A percentile compares a stretch with the other conserved stretches of the same genome.
phyloP scores from a whole-genome alignment of 768 basidiomycete species.

The Rhodosporidiobolus sp. region DNA sequence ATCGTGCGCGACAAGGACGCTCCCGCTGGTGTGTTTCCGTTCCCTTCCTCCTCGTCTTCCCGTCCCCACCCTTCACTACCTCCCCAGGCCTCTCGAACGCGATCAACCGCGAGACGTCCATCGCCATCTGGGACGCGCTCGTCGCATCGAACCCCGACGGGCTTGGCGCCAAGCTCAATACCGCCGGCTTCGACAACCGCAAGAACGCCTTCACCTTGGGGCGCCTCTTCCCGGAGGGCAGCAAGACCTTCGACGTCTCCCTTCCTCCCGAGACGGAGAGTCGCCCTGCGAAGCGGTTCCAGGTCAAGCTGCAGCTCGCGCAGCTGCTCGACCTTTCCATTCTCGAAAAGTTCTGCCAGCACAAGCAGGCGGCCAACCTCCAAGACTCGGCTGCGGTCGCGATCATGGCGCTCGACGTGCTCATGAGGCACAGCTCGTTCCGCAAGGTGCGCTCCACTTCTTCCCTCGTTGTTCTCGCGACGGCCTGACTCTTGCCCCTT shows the following conservation, averaged over 20 bases:
- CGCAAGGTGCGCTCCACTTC: too few relatives aligned
- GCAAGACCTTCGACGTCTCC: slow-evolving; percentile 15
- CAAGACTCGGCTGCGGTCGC: slow-evolving; percentile 18
- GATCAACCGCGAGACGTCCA: slow-evolving; percentile 13
- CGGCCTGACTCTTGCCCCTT: too few relatives aligned
- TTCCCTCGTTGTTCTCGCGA: too few relatives aligned
- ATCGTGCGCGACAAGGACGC: not conserved
- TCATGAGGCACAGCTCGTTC: slow-evolving; percentile 28
- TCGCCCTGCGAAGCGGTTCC: slow-evolving; percentile 13
- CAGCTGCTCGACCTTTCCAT: slow-evolving; percentile 27
- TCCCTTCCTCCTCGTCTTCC: too few relatives aligned
- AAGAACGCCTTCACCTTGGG: slow-evolving; percentile 28
- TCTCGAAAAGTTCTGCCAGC: slow-evolving; percentile 8
- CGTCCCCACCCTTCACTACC: too few relatives aligned
- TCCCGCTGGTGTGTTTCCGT: not conserved
- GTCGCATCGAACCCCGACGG: slow-evolving; percentile 14
- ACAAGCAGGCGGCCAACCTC: slow-evolving; percentile 3
- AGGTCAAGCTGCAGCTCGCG: slow-evolving; percentile 34
- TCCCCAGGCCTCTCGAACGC: too few relatives aligned
- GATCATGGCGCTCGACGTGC: slow-evolving; percentile 31
- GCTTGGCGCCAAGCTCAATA: not conserved
- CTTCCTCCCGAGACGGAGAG: slow-evolving; percentile 21
- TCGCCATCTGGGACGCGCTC: slow-evolving; percentile 29
- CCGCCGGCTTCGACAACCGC: slow-evolving; percentile 26
- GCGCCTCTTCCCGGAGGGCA: slow-evolving; percentile 3